Conservation (phyloP, 129 eudicot species). For the Ambrosia artemisiifolia region DNA sequence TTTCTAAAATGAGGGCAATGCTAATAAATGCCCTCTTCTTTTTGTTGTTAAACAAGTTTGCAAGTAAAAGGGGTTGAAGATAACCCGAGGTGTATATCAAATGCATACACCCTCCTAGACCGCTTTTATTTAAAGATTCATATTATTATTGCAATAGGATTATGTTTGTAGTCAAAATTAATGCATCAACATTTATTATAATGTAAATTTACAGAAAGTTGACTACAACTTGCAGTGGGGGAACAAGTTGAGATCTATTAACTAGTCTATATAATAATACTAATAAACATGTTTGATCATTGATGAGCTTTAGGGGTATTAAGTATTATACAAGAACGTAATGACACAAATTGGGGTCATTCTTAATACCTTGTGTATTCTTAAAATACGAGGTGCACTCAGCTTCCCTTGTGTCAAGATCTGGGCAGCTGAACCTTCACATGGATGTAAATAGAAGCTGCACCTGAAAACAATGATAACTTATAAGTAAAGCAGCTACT, state of each 20-base stretch:
- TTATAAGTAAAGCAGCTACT: neutral
- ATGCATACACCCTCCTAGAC: neutral
- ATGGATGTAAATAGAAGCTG: conserved; percentile 88
- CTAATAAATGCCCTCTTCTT: neutral
- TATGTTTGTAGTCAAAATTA: neutral
- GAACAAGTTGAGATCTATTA: neutral
- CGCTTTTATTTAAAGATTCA: neutral
- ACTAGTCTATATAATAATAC: neutral
- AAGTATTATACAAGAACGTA: neutral
- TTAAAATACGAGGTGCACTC: conserved; percentile 93
- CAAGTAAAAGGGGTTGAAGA: neutral
- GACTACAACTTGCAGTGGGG: neutral
- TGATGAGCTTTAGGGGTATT: neutral
- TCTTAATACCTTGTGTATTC: conserved; percentile 72
- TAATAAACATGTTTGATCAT: neutral
- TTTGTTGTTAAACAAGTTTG: neutral
- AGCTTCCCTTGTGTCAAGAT: conserved; percentile 90
- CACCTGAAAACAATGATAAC: conserved; percentile 49
- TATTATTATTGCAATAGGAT: neutral
- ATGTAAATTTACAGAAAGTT: neutral
- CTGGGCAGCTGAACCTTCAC: conserved; percentile 90
- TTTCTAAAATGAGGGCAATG: neutral
- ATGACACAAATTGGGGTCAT: neutral
- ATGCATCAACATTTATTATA: neutral
- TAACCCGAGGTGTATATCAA: too few species aligned